phyloP scores from a whole-genome alignment of 306 rosid genomes.

The Gynostemma pentaphyllum region DNA sequence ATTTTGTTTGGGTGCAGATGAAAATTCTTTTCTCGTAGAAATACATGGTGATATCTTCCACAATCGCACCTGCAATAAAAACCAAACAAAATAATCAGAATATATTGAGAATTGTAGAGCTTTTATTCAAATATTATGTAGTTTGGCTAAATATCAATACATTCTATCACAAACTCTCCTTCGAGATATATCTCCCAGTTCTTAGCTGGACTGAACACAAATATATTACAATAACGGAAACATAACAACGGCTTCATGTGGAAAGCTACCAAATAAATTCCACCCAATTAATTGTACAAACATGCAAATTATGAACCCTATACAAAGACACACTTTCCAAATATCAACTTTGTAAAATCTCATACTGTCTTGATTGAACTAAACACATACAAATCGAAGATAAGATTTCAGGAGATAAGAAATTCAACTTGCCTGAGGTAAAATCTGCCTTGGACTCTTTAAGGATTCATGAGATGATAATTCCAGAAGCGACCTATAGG shows the following conservation, averaged over 20 bases:
- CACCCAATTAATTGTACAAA: neutral
- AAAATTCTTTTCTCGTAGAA: constrained; percentile 42
- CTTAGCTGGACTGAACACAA: neutral
- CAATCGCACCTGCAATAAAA: constrained; percentile 17
- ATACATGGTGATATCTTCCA: constrained; percentile 40
- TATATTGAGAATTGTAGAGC: neutral
- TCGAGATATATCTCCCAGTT: neutral
- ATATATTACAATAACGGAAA: neutral
- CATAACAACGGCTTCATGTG: neutral
- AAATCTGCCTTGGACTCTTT: constrained; percentile 43
- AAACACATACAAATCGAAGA: neutral
- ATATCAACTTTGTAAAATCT: neutral
- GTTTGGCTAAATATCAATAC: neutral
- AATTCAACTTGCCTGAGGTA: constrained; percentile 32
- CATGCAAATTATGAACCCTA: neutral
- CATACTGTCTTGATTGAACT: neutral
- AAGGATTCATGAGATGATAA: constrained; percentile 40
- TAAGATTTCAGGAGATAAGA: neutral
- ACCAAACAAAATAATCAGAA: constrained; percentile 4
- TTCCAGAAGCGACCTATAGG: constrained; percentile 58
- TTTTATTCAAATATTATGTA: neutral
- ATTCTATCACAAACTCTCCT: neutral
- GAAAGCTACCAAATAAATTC: no score
- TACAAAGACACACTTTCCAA: neutral
- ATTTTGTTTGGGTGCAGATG: constrained; percentile 33